phyloP scores from a whole-genome alignment of 192 early-diverging fungal species.

The Backusella parvicylindrica region DNA sequence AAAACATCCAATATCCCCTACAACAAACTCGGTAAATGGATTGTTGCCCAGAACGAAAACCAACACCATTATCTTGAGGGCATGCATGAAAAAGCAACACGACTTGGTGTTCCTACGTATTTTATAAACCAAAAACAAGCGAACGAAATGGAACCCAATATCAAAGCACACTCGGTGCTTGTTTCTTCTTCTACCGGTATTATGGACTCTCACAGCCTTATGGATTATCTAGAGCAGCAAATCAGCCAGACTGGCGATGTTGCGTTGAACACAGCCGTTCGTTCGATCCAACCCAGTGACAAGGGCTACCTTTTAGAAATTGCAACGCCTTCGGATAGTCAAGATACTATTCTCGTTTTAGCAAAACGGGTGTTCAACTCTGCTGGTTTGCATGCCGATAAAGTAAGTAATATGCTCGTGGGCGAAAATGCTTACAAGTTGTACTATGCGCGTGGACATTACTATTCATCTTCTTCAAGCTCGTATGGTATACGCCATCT shows the following conservation, averaged over 20 bases:
- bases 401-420: constrained; percentile 47
- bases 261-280: constrained; percentile 49
- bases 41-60: constrained; percentile 58
- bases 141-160: constrained; percentile 51
- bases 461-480: constrained; percentile 46
- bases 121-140: constrained; percentile 43
- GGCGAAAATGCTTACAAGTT: constrained; percentile 45
- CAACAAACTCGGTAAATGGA: constrained; percentile 68
- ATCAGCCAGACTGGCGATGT: constrained; percentile 51
- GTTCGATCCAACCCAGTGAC: constrained; percentile 29
- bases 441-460: constrained; percentile 77
- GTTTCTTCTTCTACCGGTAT: constrained; percentile 78
- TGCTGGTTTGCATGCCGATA: constrained; percentile 71
- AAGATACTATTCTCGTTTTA: constrained; percentile 43
- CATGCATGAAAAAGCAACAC: constrained; percentile 53
- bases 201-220: constrained; percentile 69
- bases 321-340: constrained; percentile 39
- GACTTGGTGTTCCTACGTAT: constrained; percentile 49
- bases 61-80: constrained; percentile 52
- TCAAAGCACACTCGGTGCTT: constrained; percentile 54
- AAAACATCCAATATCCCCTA: constrained; percentile 49
- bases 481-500: constrained; percentile 39
- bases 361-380: constrained; percentile 70
- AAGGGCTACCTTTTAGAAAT: constrained; percentile 50
- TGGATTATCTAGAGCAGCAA: constrained; percentile 57